Percentiles rank a stretch among this genome's conserved stretches.
Evolutionary conservation across 2,329 filamentous ascomycete genomes (phyloP).

Genomic region (Exophiala sideris): DNA sequence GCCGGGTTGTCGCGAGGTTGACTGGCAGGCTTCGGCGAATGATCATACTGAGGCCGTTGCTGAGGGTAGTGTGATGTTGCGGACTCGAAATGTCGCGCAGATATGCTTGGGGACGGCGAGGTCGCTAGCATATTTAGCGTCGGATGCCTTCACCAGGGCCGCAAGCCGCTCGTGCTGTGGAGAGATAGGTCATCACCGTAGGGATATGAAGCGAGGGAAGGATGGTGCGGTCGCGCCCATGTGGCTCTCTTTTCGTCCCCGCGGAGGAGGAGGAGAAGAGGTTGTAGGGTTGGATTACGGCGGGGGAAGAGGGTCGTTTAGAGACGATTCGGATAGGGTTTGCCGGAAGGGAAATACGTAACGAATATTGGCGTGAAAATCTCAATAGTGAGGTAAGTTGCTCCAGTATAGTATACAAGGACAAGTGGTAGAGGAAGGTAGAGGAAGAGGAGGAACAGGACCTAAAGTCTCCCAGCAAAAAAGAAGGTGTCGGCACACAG

Average conservation of each 20-base stretch:
- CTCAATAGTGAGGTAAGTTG: not conserved
- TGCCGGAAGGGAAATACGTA: too few species aligned
- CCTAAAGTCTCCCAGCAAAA: not conserved
- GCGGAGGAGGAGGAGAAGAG: not conserved
- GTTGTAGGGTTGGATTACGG: not conserved
- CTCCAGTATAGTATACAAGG: not conserved
- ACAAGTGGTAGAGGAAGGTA: not conserved
- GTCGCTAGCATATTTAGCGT: constrained; percentile 29
- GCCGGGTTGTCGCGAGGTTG: too few species aligned
- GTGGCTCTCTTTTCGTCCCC: not conserved
- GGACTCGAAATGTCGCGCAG: constrained; percentile 11
- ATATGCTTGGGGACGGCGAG: constrained; percentile 24
- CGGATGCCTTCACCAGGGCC: constrained; percentile 5
- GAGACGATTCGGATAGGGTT: too few species aligned
- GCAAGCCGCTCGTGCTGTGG: constrained; percentile 6
- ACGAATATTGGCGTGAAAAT: not conserved
- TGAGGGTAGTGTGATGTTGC: constrained; percentile 7
- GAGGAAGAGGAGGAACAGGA: not conserved
- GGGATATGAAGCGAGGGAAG: not conserved
- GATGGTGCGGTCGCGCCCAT: not conserved
- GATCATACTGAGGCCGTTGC: constrained; percentile 16
- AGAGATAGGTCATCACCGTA: not conserved
- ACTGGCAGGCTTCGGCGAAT: constrained; percentile 1
- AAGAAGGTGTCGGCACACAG: not conserved
- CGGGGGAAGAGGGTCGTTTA: not conserved